Evolutionary conservation across 768 basidiomycete species (phyloP), one percentile per base, ranked within the genome.

Genomic region (Collybia mongolica): DNA sequence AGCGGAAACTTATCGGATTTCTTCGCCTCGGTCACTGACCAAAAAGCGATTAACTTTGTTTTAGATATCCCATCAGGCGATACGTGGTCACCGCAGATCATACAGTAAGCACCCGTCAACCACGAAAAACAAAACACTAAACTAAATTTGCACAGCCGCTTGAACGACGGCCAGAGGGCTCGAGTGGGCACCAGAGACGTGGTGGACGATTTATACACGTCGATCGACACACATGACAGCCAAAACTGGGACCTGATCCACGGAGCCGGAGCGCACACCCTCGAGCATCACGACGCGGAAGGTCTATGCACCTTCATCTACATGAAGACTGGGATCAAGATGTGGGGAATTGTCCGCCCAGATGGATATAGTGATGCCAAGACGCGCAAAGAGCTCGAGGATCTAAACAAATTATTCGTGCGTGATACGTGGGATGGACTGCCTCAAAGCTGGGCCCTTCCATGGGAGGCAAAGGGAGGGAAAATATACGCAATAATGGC

Each of bases 281-380:
- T 35, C 7, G 17, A 38, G 1, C 58, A 59, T 18, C 52, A 56
- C 24, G 58, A 59, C 22, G 49, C 48, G 0, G 46, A 49, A 14
- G 55, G 58, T 1, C 39, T 19, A 2, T 29, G 26, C 4, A 56
- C 58, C 1, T 54, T 49, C 48, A 28, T 48, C 0, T 36, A 17
- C 9, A 39, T 56, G 11, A 12, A n/a, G 0, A 28, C 18, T 17
- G 58, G 58, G 4, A 20, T 23, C 12, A 59, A 59, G 20, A 26
- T 54, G n/a, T 56, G 54, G 58, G 24, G 28, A 2, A 24, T 46
- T 36, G 12, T 49, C 15, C 3, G 23, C 6, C 47, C 47, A n/a
- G 26, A 17, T n/a, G 37, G 22, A 14, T 48, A 40, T 41, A 6
- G 1, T 5, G 22, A 19, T 20, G 47, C 47, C 12, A 17, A 39